Percentiles rank a stretch among this genome's conserved stretches.
Conservation (phyloP, 1,284 basidiomycete genomes). For the Ustilago trichophora region DNA sequence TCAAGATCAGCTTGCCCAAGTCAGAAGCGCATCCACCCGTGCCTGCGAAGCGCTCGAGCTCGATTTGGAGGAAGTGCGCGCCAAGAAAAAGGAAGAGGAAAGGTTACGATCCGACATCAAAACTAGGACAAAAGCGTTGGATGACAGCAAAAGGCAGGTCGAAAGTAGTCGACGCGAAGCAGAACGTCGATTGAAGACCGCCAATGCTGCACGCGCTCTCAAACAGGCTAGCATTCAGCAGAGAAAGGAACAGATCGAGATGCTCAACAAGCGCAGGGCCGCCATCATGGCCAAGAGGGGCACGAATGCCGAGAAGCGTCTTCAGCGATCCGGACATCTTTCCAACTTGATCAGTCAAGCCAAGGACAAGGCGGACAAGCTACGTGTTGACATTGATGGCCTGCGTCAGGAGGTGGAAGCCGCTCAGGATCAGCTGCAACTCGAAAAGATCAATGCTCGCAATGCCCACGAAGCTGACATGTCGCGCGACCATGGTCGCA, state of each 20-base stretch:
- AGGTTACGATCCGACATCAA: constrained; percentile 79
- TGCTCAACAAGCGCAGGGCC: constrained; percentile 71
- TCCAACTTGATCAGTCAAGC: constrained; percentile 9
- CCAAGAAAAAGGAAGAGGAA: constrained; percentile 84
- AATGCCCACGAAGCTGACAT: constrained; percentile 12
- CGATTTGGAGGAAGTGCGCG: constrained; percentile 79
- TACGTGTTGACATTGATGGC: constrained; percentile 15
- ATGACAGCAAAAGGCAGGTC: constrained; percentile 84
- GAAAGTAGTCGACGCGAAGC: constrained; percentile 82
- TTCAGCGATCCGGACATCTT: constrained; percentile 26
- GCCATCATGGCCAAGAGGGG: constrained; percentile 52
- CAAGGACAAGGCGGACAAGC: constrained; percentile 14
- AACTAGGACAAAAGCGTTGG: constrained; percentile 79
- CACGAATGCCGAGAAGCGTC: constrained; percentile 36
- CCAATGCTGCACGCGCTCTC: constrained; percentile 72
- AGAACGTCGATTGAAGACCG: constrained; percentile 82
- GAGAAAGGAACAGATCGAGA: constrained; percentile 76
- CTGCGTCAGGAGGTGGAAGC: constrained; percentile 19
- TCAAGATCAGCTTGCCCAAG: constrained; percentile 78
- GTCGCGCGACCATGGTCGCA: constrained; percentile 4
- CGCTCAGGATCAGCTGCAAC: constrained; percentile 23
- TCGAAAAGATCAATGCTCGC: constrained; percentile 23
- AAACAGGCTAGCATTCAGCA: constrained; percentile 62
- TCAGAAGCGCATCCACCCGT: constrained; percentile 72
- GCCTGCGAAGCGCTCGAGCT: constrained; percentile 72